Percentiles rank a stretch among this genome's conserved stretches.
These are phyloP conservation scores for Priceomyces castillae DNA, from an alignment of 805 yeast species.

Conservation along the genomic window DNA sequence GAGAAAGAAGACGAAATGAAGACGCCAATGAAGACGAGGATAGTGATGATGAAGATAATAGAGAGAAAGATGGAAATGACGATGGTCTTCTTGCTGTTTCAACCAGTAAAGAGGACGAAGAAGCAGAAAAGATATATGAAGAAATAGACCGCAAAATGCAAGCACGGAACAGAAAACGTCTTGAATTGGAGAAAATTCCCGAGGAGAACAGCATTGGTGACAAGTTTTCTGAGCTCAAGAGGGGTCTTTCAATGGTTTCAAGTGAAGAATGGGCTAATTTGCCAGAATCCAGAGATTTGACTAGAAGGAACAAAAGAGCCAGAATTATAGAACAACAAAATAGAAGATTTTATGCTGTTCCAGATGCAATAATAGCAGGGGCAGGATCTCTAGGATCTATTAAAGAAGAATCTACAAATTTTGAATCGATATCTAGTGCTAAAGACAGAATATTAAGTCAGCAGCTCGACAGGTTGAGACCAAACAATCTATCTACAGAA, in stretches of 20 bases:
- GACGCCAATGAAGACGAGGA: constrained; percentile 29
- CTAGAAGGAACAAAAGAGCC: constrained; percentile 71
- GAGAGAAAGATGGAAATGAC: constrained; percentile 31
- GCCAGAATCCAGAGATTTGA: constrained; percentile 88
- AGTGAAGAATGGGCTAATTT: constrained; percentile 74
- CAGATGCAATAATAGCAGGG: constrained; percentile 59
- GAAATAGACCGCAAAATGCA: constrained; percentile 59
- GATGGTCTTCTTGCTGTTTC: constrained; percentile 28
- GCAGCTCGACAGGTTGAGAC: constrained; percentile 43
- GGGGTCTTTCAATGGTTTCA: constrained; percentile 55
- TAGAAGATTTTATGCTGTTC: constrained; percentile 76
- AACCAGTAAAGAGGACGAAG: constrained; percentile 59
- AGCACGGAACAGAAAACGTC: constrained; percentile 23
- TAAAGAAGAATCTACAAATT: constrained; percentile 33
- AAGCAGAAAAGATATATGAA: constrained; percentile 70
- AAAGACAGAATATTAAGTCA: constrained; percentile 57
- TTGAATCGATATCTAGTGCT: constrained; percentile 59
- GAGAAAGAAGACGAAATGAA: constrained; percentile 21
- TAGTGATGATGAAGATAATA: constrained; percentile 13
- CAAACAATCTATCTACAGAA: constrained; percentile 12
- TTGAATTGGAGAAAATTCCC: constrained; percentile 1
- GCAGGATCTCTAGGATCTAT: constrained; percentile 10
- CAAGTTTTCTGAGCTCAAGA: constrained; percentile 68
- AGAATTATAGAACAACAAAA: constrained; percentile 59
- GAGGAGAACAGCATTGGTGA: constrained; percentile 16